Evolutionary conservation across 176 grass and related monocot genomes (phyloP), one percentile per base, ranked within the genome.

Genomic region (Triticum dicoccoides): DNA sequence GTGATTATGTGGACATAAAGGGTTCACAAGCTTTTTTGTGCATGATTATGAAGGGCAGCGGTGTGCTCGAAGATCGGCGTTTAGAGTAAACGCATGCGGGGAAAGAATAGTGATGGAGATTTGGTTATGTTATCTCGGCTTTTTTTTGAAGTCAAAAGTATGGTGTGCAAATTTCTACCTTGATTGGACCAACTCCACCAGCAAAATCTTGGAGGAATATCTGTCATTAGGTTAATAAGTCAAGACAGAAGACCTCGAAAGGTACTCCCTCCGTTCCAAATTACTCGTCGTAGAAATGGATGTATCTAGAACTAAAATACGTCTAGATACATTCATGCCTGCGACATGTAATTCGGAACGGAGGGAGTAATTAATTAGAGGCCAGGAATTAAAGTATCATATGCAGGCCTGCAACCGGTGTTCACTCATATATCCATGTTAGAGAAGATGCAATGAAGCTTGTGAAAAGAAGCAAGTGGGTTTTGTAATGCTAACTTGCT

Each of bases 1-100:
- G 59, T 87, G 80, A 34, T 23, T 39, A 76, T 87, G 59, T 91
- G 85, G 54, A 81, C 76, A 81, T 69, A 78, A 68, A 62, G 29
- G 5, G 69, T 1, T 72, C 5, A 1, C 32, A 21, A 7, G 49
- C 15, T 90, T 47, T 8, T 42, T 65, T 65, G 32, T 25, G 24
- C 56, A 56, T 68, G 29, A 74, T 44, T 8, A 44, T 78, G 9
- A 58, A 82, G 27, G 61, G 33, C n/a, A 82, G 24, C 30, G 14
- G n/a, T 80, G 44, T 76, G 77, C 33, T 12, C 20, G 59, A 76
- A 20, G 34, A 75, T 42, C 25, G 10, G 49, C 20, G 44, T 61
- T 56, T 44, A 24, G 3, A 64, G 27, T 27, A 65, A 78, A 51
- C 34, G 44, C 11, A 21, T 49, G 25, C 11, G 52, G 11, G 30